Conservation (phyloP, 345 rosid genomes). For the Noccaea bulbosa region DNA sequence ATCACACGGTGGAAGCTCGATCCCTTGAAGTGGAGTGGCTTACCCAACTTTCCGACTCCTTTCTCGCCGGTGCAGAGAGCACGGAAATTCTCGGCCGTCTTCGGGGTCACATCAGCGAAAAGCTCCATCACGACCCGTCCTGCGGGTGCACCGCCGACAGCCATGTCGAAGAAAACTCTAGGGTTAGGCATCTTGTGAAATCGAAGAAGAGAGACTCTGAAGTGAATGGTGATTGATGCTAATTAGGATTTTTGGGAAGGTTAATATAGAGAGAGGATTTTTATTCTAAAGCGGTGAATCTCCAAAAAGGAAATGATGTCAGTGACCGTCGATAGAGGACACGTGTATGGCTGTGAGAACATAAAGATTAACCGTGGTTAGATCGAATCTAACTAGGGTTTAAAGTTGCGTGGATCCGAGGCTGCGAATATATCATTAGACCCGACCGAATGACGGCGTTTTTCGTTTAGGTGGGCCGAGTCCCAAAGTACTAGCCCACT, state of each 20-base stretch:
- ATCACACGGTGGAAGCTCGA: slow-evolving; percentile 68
- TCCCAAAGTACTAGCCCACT: slow-evolving; percentile 28
- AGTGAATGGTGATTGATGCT: neutral
- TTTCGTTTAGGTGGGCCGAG: slow-evolving; percentile 22
- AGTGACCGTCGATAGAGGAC: slow-evolving; percentile 10
- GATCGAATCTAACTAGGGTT: slow-evolving; percentile 14
- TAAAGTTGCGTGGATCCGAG: slow-evolving; percentile 20
- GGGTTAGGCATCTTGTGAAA: slow-evolving; percentile 48
- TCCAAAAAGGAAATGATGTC: neutral
- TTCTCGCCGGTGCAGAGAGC: slow-evolving; percentile 72
- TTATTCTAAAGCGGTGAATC: slow-evolving; percentile 3
- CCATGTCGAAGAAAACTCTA: slow-evolving; percentile 54
- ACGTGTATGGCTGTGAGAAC: slow-evolving; percentile 22
- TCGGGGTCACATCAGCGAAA: slow-evolving; percentile 47
- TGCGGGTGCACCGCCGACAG: slow-evolving; percentile 42
- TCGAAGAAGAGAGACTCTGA: neutral
- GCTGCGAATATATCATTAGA: slow-evolving; percentile 11
- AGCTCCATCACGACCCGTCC: slow-evolving; percentile 65
- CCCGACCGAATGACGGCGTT: slow-evolving; percentile 42
- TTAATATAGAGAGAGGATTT: slow-evolving; percentile 26
- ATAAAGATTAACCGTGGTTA: slow-evolving; percentile 23
- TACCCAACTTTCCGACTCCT: slow-evolving; percentile 50
- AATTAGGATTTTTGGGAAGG: neutral
- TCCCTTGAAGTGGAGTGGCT: slow-evolving; percentile 70
- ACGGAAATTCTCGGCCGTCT: slow-evolving; percentile 65